phyloP scores from a whole-genome alignment of 495 filamentous ascomycete genomes.

The Hypoxylon fuscum region DNA sequence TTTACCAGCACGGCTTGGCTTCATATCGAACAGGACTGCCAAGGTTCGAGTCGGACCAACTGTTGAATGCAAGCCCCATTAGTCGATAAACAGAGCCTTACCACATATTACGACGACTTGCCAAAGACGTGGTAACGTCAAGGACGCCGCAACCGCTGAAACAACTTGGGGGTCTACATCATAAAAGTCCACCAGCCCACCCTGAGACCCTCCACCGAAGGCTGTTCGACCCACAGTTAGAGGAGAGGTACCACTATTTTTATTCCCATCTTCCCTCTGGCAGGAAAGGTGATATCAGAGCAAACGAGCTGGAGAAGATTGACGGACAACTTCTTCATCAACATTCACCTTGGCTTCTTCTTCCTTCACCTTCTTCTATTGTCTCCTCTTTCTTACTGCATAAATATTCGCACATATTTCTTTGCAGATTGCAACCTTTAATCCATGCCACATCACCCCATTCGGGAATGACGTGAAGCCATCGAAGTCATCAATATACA shows the following conservation, averaged over 20 bases:
- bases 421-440: no score
- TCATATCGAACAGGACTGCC: conserved; percentile 31
- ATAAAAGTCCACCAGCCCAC: conserved; percentile 22
- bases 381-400: neutral
- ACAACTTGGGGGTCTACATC: conserved; percentile 27
- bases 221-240: conserved; percentile 30
- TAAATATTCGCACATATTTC: conserved; percentile 2
- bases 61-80: conserved; percentile 29
- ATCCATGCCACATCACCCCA: neutral
- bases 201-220: conserved; percentile 19
- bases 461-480: conserved; percentile 1
- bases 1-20: conserved; percentile 25
- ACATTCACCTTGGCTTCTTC: conserved; percentile 5
- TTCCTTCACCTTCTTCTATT: conserved; percentile 1
- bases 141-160: conserved; percentile 32
- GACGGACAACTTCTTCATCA: conserved; percentile 3
- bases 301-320: conserved; percentile 8
- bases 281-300: conserved; percentile 37
- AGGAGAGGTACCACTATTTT: conserved; percentile 27
- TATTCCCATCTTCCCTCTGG: conserved; percentile 11
- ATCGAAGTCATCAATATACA: no score
- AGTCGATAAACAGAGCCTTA: conserved; percentile 24
- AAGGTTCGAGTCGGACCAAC: conserved; percentile 31
- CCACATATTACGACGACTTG: conserved; percentile 22
- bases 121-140: conserved; percentile 30